A percentile compares a stretch with the other conserved stretches of the same genome.
Conservation (phyloP, 2,329 filamentous ascomycete genomes). For the Immersiporthe knoxdaviesiana region DNA sequence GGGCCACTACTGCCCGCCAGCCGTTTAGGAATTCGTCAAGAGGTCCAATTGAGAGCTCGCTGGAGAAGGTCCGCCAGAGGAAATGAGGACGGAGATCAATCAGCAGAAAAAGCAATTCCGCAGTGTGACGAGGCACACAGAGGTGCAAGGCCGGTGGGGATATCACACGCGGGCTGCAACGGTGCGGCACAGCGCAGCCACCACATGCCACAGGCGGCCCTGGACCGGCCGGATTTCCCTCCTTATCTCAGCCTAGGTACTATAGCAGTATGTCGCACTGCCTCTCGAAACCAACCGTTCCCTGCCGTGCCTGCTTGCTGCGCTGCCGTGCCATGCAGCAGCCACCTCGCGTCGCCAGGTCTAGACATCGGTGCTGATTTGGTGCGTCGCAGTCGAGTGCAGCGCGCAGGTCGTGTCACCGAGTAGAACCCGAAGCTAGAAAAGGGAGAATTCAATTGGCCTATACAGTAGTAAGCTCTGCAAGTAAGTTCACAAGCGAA, state of each 20-base stretch:
- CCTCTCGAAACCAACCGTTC: background rate
- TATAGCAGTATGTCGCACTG: background rate
- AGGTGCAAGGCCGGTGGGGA: slow-evolving; percentile 11
- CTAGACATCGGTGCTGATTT: background rate
- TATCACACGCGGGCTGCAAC: slow-evolving; percentile 13
- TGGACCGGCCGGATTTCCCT: background rate
- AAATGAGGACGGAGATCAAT: slow-evolving; percentile 2
- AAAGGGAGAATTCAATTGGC: background rate
- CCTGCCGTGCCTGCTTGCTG: too few relatives aligned
- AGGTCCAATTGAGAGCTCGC: background rate
- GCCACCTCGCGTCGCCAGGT: background rate
- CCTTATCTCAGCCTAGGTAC: background rate
- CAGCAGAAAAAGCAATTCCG: background rate
- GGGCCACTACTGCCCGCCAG: background rate
- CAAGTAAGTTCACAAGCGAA: background rate
- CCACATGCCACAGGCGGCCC: background rate
- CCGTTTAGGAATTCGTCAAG: background rate
- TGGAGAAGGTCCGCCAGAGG: background rate
- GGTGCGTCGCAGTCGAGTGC: background rate
- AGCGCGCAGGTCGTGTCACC: background rate
- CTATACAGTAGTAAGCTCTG: background rate
- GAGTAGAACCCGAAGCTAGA: background rate
- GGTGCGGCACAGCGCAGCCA: slow-evolving; percentile 1
- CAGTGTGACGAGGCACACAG: background rate
- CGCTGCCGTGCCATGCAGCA: background rate